Conservation (phyloP, 176 grass and related monocot genomes). For the Oryza nivara region DNA sequence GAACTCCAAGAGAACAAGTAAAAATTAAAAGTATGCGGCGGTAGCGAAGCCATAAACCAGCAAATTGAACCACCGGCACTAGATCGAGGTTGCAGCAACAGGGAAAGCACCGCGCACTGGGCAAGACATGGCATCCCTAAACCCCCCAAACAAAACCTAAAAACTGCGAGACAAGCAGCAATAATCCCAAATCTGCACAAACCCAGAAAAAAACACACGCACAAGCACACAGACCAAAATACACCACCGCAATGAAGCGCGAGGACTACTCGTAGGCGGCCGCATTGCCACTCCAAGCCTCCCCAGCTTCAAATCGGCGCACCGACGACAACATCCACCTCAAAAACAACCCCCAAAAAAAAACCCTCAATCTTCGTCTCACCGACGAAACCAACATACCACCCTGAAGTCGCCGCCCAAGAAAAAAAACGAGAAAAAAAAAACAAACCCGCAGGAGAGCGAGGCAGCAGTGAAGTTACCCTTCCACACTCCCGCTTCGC, state of each 20-base stretch:
- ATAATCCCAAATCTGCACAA: neutral
- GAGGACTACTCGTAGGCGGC: neutral
- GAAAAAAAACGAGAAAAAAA: neutral
- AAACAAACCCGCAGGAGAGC: neutral
- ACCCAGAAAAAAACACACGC: neutral
- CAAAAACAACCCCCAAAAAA: neutral
- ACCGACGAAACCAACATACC: neutral
- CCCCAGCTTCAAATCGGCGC: neutral
- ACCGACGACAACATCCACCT: neutral
- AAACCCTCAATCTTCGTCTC: neutral
- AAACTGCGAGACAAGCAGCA: neutral
- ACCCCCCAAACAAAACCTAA: neutral
- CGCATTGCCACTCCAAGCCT: neutral
- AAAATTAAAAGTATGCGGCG: neutral
- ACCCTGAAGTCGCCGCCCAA: neutral
- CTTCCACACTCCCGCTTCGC: neutral
- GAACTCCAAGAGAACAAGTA: neutral
- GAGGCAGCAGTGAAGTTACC: neutral
- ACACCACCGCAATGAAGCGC: neutral
- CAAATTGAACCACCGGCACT: neutral
- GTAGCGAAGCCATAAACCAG: neutral
- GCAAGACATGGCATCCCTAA: neutral
- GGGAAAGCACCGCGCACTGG: neutral
- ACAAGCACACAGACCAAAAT: neutral
- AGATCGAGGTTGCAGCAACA: neutral